Percentiles rank a stretch among this genome's conserved stretches.
Evolutionary conservation across 257 asterid genomes (phyloP).

Genomic region (Ocimum tenuiflorum): DNA sequence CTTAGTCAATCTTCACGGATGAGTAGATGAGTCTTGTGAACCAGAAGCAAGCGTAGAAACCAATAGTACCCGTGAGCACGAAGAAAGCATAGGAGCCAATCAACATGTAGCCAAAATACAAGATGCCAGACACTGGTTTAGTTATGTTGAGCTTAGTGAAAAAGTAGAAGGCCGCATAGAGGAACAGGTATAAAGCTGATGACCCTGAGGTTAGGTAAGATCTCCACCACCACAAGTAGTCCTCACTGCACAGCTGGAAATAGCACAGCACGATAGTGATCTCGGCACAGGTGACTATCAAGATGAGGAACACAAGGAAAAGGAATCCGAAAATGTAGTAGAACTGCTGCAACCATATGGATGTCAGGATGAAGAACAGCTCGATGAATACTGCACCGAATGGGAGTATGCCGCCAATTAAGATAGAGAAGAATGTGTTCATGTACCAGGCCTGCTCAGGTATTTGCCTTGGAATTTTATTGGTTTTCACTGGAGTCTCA

Average conservation of each 20-base stretch:
- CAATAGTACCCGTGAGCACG: constrained; percentile 81
- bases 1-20: constrained; percentile 78
- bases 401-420: constrained; percentile 87
- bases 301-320: constrained; percentile 68
- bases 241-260: constrained; percentile 95
- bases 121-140: constrained; percentile 65
- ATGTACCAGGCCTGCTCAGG: constrained; percentile 96
- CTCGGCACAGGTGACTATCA: constrained; percentile 80
- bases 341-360: constrained; percentile 87
- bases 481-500: constrained; percentile 87
- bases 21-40: constrained; percentile 89
- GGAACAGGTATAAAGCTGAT: constrained; percentile 79
- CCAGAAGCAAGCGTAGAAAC: constrained; percentile 83
- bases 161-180: constrained; percentile 74
- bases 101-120: constrained; percentile 86
- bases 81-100: constrained; percentile 79
- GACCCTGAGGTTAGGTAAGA: constrained; percentile 85
- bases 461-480: constrained; percentile 81
- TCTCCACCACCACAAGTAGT: constrained; percentile 95
- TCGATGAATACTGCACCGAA: constrained; percentile 91
- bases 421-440: constrained; percentile 70
- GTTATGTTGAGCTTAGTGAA: constrained; percentile 86
- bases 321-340: constrained; percentile 88
- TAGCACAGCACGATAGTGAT: constrained; percentile 82
- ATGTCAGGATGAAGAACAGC: constrained; percentile 82